Evolutionary conservation across 805 yeast genomes (phyloP), one percentile per base, ranked within the genome.

Genomic region (Metschnikowia rubicola): DNA sequence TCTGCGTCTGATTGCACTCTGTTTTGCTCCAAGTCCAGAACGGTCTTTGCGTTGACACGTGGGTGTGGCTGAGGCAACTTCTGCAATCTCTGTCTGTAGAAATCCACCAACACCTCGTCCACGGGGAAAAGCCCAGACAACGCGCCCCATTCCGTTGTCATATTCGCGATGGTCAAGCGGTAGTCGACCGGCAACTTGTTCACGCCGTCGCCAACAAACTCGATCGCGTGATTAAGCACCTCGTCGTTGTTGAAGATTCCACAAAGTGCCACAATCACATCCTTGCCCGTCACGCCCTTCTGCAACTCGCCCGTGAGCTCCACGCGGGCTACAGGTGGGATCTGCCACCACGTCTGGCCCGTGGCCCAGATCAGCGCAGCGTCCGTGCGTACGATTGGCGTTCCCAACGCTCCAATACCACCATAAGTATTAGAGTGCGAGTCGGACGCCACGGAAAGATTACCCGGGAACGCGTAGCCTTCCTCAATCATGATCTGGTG

Each of bases 311-410:
- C 97, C 54, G 78, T 74, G 46, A 94, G 77, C 65, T 88, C 95
- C 9, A 94, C 98, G 60, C 83, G 81, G 32, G 98, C 99, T 21
- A 94, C 98, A 0, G 99, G 98, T 3, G 99, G 99, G 46, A 94
- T 88, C 79, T 95, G 99, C 99, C 99, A 94, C 99, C 99, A 94
- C 3, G 99, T 94, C 71, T 90, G 96, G 35, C 98, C 98, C 0
- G 99, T 94, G 10, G 99, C 98, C 99, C 99, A 94, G 55, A 94
- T 92, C 9, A 97, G 82, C 4, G 99, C 99, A 19, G 98, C 99
- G 68, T 94, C 99, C 0, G 99, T 94, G 68, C 99, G 81, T 47
- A 94, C 99, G 46, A 94, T 86, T 9, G 99, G 98, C 3, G 99
- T 95, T 43, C 99, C 99, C 48, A 94, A 73, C 19, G 96, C 75